Conservation (phyloP, 2,329 filamentous ascomycete species). For the Botryotinia convoluta region DNA sequence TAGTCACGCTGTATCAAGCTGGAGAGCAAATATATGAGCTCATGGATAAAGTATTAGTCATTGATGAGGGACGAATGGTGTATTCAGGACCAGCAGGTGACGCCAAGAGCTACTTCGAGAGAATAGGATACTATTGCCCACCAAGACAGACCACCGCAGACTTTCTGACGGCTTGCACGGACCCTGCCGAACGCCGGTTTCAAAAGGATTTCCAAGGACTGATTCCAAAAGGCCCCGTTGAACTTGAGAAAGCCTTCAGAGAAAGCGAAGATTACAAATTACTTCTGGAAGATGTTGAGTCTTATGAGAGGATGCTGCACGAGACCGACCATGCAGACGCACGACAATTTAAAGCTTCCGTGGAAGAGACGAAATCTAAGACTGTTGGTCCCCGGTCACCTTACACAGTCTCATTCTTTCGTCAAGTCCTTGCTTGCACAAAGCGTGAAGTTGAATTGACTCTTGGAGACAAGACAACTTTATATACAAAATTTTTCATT, state of each 20-base stretch:
- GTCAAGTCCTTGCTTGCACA: constrained; percentile 67
- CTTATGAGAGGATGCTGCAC: constrained; percentile 57
- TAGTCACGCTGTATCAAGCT: constrained; percentile 68
- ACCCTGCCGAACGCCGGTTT: constrained; percentile 68
- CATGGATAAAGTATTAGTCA: constrained; percentile 79
- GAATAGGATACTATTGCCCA: constrained; percentile 59
- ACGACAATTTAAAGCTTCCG: constrained; percentile 62
- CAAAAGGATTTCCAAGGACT: constrained; percentile 56
- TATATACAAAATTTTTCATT: constrained; percentile 78
- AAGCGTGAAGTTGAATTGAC: constrained; percentile 77
- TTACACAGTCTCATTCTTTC: constrained; percentile 72
- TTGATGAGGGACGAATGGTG: constrained; percentile 68
- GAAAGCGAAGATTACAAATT: constrained; percentile 59
- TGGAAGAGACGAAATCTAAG: constrained; percentile 65
- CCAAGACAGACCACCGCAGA: constrained; percentile 67
- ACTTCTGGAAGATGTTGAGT: constrained; percentile 58
- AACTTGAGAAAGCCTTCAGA: constrained; percentile 64
- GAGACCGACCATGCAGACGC: constrained; percentile 59
- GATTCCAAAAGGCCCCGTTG: constrained; percentile 59
- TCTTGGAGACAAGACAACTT: constrained; percentile 68
- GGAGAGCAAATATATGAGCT: constrained; percentile 67
- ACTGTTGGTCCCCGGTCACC: constrained; percentile 66
- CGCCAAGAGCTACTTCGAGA: constrained; percentile 63
- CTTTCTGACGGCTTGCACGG: constrained; percentile 74
- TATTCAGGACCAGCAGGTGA: constrained; percentile 61